phyloP scores from a whole-genome alignment of 805 yeast species.

The Cyberlindnera euphorbiiphila region DNA sequence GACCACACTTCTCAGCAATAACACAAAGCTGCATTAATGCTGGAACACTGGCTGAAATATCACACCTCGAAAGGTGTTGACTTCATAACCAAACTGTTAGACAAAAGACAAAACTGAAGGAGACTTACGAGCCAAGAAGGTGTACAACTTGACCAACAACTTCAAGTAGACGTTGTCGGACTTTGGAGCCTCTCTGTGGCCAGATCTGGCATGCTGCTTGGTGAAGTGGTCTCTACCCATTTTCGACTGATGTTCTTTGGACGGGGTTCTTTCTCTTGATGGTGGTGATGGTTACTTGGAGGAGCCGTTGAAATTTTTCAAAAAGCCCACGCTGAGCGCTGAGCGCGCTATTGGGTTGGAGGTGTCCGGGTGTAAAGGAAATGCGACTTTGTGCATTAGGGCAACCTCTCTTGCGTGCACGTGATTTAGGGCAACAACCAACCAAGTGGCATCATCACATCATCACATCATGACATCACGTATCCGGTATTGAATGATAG shows the following conservation, averaged over 20 bases:
- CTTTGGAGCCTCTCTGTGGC: slow-evolving; percentile 99
- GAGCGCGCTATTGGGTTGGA: no score
- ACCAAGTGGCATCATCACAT: no score
- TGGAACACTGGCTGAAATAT: background rate
- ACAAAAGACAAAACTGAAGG: slow-evolving; percentile 8
- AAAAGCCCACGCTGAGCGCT: background rate
- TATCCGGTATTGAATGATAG: no score
- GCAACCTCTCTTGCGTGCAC: no score
- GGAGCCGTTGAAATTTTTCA: slow-evolving; percentile 10
- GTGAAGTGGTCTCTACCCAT: slow-evolving; percentile 98
- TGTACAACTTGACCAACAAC: slow-evolving; percentile 95
- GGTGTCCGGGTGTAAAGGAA: no score
- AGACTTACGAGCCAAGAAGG: slow-evolving; percentile 98
- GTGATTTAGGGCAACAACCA: no score
- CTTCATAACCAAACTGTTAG: slow-evolving; percentile 9
- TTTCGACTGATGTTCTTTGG: slow-evolving; percentile 27
- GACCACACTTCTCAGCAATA: slow-evolving; percentile 11
- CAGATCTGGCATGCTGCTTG: slow-evolving; percentile 93
- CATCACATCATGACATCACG: no score
- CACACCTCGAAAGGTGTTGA: no score
- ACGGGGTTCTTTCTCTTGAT: background rate
- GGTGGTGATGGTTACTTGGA: slow-evolving; percentile 3
- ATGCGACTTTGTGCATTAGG: no score
- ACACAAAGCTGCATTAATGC: no score
- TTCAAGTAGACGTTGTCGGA: slow-evolving; percentile 99